Percentiles rank a stretch among this genome's conserved stretches.
Conservation (phyloP, 805 yeast species). For the Ogataea pini region DNA sequence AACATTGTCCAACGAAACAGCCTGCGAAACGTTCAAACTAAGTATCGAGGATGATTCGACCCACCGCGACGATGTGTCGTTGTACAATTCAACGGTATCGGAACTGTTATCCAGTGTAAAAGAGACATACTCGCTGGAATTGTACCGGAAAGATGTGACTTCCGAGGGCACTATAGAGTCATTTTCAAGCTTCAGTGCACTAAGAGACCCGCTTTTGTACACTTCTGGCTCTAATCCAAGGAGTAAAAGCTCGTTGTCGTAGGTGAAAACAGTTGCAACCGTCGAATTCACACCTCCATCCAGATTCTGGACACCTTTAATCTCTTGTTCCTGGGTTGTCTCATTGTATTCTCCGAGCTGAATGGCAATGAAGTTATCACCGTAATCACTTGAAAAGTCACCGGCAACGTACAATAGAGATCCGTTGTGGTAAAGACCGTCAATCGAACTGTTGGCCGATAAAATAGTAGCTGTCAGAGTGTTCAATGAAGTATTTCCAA, state of each 20-base stretch:
- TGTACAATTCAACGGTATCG: conserved; percentile 40
- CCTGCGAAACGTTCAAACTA: conserved; percentile 36
- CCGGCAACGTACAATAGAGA: conserved; percentile 50
- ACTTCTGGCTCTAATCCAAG: conserved; percentile 42
- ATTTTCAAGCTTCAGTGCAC: conserved; percentile 31
- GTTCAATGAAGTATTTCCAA: conserved; percentile 53
- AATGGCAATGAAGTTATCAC: conserved; percentile 40
- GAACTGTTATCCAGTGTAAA: conserved; percentile 34
- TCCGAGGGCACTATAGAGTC: conserved; percentile 44
- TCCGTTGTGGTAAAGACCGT: conserved; percentile 34
- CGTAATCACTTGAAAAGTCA: conserved; percentile 40
- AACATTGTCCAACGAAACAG: conserved; percentile 18
- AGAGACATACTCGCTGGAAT: conserved; percentile 42
- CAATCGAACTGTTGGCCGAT: conserved; percentile 43
- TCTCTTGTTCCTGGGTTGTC: conserved; percentile 9
- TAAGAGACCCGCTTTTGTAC: conserved; percentile 23
- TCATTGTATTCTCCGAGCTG: conserved; percentile 28
- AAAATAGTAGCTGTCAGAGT: conserved; percentile 37
- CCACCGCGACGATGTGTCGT: conserved; percentile 40
- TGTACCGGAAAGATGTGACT: conserved; percentile 32
- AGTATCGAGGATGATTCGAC: conserved; percentile 29
- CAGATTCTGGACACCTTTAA: conserved; percentile 1
- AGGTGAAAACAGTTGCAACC: conserved; percentile 39
- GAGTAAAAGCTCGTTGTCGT: conserved; percentile 40
- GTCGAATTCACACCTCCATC: conserved; percentile 36